phyloP scores from a whole-genome alignment of 2,329 filamentous ascomycete species.

The Akanthomyces uredinophilus region DNA sequence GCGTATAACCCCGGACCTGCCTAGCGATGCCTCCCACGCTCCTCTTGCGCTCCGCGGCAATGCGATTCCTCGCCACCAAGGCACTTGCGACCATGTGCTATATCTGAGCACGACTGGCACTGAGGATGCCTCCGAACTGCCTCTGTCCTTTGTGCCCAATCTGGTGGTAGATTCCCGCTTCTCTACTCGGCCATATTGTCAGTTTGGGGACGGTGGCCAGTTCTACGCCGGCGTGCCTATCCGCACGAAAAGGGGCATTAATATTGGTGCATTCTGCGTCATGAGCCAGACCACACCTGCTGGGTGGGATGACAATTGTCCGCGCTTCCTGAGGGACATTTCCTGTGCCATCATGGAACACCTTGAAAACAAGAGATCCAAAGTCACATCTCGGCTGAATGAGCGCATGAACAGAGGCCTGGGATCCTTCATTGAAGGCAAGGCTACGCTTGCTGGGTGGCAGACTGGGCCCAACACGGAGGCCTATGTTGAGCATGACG shows the following conservation, averaged over 20 bases:
- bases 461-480: neutral
- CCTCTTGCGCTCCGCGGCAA: conserved; percentile 20
- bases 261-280: conserved; percentile 31
- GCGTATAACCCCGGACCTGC: conserved; percentile 22
- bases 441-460: conserved; percentile 15
- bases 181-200: conserved; percentile 18
- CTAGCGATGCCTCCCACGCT: conserved; percentile 2
- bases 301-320: conserved; percentile 21
- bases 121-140: conserved; percentile 16
- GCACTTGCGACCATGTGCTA: conserved; percentile 19
- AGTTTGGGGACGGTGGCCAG: conserved; percentile 17
- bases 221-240: conserved; percentile 34
- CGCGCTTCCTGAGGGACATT: conserved; percentile 19
- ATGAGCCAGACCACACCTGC: conserved; percentile 11
- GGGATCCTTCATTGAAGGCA: conserved; percentile 26
- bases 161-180: conserved; percentile 26
- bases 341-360: conserved; percentile 27
- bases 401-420: conserved; percentile 31
- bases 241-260: conserved; percentile 27
- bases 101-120: neutral
- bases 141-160: conserved; percentile 28
- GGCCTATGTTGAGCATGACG: neutral
- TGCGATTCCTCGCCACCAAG: conserved; percentile 20
- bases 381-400: conserved; percentile 21
- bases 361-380: conserved; percentile 24